Conservation (phyloP, 2,329 filamentous ascomycete species). For the Ophiocordyceps australis region DNA sequence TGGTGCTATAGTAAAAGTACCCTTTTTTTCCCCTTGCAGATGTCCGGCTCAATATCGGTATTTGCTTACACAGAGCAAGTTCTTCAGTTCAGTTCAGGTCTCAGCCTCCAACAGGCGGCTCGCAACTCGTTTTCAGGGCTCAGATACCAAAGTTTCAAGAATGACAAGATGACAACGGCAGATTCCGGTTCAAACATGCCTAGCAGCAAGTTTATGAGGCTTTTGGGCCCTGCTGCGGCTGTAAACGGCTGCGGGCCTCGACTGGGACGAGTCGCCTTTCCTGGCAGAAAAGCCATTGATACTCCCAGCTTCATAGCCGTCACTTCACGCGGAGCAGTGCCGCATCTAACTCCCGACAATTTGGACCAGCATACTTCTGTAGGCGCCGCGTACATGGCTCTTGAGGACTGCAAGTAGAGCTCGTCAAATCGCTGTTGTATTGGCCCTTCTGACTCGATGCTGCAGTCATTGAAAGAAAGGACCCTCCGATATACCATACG, state of each 20-base stretch:
- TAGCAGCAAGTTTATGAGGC: too few relatives aligned
- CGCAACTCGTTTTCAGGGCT: too few relatives aligned
- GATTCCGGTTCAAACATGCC: too few relatives aligned
- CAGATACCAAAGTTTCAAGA: too few relatives aligned
- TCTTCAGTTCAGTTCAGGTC: too few relatives aligned
- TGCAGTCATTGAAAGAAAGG: slow-evolving; percentile 34
- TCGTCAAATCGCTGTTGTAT: not conserved
- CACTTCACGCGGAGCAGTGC: slow-evolving; percentile 68
- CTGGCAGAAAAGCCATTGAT: slow-evolving; percentile 43
- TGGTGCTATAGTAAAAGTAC: too few relatives aligned
- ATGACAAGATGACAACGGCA: too few relatives aligned
- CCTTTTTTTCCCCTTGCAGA: too few relatives aligned
- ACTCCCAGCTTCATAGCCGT: slow-evolving; percentile 72
- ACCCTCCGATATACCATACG: slow-evolving; percentile 29
- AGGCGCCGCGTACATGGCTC: slow-evolving; percentile 55
- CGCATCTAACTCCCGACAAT: slow-evolving; percentile 80
- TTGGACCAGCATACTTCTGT: slow-evolving; percentile 46
- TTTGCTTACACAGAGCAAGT: too few relatives aligned
- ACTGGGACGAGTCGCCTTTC: slow-evolving; percentile 47
- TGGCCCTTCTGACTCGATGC: slow-evolving; percentile 1
- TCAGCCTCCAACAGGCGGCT: too few relatives aligned
- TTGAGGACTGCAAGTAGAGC: slow-evolving; percentile 75
- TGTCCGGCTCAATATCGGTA: too few relatives aligned
- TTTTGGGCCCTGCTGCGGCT: too few relatives aligned
- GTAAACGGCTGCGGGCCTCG: slow-evolving; percentile 32